These are phyloP conservation scores for Tillandsia fasciculata DNA, from an alignment of 176 grass and related monocot species.

Conservation along the genomic window DNA sequence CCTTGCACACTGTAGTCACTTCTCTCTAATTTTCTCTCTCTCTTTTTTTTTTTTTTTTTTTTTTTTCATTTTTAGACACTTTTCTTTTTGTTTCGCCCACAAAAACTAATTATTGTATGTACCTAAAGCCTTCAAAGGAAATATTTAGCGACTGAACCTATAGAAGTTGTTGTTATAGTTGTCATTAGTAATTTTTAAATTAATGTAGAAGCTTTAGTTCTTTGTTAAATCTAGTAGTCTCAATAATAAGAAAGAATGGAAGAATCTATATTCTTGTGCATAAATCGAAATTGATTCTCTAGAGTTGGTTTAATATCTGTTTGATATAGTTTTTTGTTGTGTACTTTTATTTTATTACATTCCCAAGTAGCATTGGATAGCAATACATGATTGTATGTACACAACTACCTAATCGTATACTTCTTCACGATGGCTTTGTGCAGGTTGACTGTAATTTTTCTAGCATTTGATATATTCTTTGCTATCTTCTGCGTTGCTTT, in stretches of 20 bases:
- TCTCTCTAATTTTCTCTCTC: neutral
- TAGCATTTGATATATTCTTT: slow-evolving; percentile 94
- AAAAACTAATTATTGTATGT: slow-evolving; percentile 2
- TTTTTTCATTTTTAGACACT: neutral
- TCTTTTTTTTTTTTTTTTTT: neutral
- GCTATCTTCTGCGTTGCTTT: slow-evolving; percentile 83
- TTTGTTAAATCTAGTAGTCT: too few species aligned
- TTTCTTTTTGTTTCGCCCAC: slow-evolving; percentile 1
- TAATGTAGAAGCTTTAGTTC: too few species aligned
- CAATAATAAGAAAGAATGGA: too few species aligned
- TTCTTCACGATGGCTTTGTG: neutral
- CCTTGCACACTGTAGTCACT: too few species aligned
- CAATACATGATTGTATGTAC: neutral
- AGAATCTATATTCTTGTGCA: too few species aligned
- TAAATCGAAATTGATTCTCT: too few species aligned
- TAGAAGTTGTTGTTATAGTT: too few species aligned
- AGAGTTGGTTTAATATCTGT: slow-evolving; percentile 1
- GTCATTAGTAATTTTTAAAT: too few species aligned
- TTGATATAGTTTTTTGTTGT: neutral
- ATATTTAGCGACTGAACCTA: too few species aligned
- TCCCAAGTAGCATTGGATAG: too few species aligned
- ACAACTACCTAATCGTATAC: neutral
- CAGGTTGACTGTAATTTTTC: slow-evolving; percentile 79
- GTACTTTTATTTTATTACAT: too few species aligned
- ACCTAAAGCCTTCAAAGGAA: too few species aligned